A percentile compares a stretch with the other conserved stretches of the same genome.
Evolutionary conservation across 1,284 basidiomycete genomes (phyloP).

Genomic region (Xanthoconium separans): DNA sequence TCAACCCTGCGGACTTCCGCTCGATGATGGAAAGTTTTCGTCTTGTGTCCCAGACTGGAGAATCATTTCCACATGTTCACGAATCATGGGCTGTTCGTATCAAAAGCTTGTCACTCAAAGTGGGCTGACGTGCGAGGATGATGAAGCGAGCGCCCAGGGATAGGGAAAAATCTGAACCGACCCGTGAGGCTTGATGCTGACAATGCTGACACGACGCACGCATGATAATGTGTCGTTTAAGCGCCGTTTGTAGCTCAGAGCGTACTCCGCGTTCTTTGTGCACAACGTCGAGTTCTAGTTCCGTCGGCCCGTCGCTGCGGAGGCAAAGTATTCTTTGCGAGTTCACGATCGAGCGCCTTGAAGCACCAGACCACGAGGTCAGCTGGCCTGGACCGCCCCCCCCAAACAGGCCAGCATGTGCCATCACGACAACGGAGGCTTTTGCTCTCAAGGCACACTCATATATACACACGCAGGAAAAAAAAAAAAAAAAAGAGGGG

Average conservation of each 20-base stretch:
- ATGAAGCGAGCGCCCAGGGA: slow-evolving; percentile 8
- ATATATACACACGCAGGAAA: background rate
- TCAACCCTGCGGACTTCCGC: slow-evolving; percentile 9
- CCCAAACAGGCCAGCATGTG: no score
- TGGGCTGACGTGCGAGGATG: slow-evolving; percentile 8
- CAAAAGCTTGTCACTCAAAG: slow-evolving; percentile 25
- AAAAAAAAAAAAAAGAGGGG: slow-evolving; percentile 18
- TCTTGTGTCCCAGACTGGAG: background rate
- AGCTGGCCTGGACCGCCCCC: slow-evolving; percentile 5
- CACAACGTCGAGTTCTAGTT: background rate
- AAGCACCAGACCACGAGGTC: no score
- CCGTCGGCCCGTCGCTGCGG: background rate
- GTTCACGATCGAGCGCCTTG: slow-evolving; percentile 1
- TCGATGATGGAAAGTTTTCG: slow-evolving; percentile 1
- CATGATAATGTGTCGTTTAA: background rate
- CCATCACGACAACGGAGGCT: slow-evolving; percentile 4
- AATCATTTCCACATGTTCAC: background rate
- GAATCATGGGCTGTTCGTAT: slow-evolving; percentile 8
- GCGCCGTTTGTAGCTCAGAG: slow-evolving; percentile 18
- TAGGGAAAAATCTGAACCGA: slow-evolving; percentile 6
- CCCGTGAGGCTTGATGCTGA: background rate
- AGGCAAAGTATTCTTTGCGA: background rate
- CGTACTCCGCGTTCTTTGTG: slow-evolving; percentile 21
- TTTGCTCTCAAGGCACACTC: background rate
- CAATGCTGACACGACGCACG: background rate